Conservation (phyloP, 2,329 filamentous ascomycete genomes). For the Colletotrichum sp. region DNA sequence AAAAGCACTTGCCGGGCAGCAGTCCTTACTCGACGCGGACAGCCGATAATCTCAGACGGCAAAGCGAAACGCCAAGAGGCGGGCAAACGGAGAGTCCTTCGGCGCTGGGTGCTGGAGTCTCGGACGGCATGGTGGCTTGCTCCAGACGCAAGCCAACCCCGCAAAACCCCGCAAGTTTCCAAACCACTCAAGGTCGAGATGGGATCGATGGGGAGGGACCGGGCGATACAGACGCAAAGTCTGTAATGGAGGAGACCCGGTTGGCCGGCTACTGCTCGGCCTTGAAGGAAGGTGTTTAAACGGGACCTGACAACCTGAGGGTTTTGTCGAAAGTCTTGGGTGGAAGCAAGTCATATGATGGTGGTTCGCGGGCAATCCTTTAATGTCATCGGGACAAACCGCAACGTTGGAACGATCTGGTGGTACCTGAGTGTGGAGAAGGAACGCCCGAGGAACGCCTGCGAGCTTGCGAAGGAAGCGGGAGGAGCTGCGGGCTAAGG, state of each 20-base stretch:
- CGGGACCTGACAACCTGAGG: not conserved
- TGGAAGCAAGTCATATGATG: not conserved
- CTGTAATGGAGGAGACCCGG: not conserved
- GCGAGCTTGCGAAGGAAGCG: not conserved
- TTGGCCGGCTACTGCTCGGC: not conserved
- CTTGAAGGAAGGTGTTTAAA: not conserved
- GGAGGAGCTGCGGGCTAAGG: not conserved
- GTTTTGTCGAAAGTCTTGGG: not conserved
- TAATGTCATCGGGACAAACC: not conserved
- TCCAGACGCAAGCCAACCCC: not conserved
- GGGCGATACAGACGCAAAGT: not conserved
- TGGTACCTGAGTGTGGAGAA: not conserved
- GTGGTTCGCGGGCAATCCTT: not conserved
- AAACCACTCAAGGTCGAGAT: not conserved
- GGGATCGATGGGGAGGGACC: not conserved
- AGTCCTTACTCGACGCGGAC: not conserved
- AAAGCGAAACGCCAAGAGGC: slow-evolving; percentile 8
- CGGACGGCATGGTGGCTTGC: not conserved
- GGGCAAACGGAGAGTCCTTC: not conserved
- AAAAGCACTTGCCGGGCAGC: not conserved
- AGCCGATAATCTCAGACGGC: not conserved
- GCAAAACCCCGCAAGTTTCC: slow-evolving; percentile 13
- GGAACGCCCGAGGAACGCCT: not conserved
- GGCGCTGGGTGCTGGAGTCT: not conserved
- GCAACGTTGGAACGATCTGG: not conserved